These are phyloP conservation scores for Microdochium nivale DNA, from an alignment of 2,329 filamentous ascomycete species.

Conservation along the genomic window DNA sequence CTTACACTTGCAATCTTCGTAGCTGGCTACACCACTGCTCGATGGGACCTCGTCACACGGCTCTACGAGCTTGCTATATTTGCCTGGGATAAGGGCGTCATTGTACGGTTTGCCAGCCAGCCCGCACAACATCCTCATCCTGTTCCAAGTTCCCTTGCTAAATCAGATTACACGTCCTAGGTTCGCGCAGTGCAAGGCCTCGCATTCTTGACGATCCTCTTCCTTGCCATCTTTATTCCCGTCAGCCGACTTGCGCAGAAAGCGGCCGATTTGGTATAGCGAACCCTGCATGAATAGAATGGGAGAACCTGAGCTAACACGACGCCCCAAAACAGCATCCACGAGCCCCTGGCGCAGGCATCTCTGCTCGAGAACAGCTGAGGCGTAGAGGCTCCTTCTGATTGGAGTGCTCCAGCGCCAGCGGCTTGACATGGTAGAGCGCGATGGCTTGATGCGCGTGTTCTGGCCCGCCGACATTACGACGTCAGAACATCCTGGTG, in stretches of 20 bases:
- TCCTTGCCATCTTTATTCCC: conserved; percentile 76
- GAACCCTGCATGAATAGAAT: conserved; percentile 3
- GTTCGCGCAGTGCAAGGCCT: conserved; percentile 82
- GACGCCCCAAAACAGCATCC: conserved; percentile 56
- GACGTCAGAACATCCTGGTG: conserved; percentile 63
- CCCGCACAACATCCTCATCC: background rate
- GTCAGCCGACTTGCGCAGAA: conserved; percentile 72
- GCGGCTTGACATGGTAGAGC: conserved; percentile 53
- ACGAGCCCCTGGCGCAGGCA: conserved; percentile 64
- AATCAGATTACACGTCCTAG: conserved; percentile 31
- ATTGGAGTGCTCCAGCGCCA: conserved; percentile 23
- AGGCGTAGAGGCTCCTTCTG: conserved; percentile 92
- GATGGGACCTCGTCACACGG: conserved; percentile 96
- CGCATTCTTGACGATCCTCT: conserved; percentile 71
- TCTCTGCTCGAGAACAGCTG: conserved; percentile 92
- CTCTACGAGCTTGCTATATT: conserved; percentile 96
- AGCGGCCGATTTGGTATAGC: conserved; percentile 70
- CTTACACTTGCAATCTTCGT: conserved; percentile 97
- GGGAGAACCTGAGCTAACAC: conserved; percentile 7
- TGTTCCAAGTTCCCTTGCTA: conserved; percentile 3
- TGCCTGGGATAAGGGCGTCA: conserved; percentile 96
- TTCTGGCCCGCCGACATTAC: conserved; percentile 93
- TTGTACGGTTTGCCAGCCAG: conserved; percentile 50
- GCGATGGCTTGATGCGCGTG: conserved; percentile 91
- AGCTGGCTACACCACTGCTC: conserved; percentile 97